Percentiles rank a stretch among this genome's conserved stretches.
Conservation (phyloP, 352 stramenopile species). For the Globisporangium emineosum region DNA sequence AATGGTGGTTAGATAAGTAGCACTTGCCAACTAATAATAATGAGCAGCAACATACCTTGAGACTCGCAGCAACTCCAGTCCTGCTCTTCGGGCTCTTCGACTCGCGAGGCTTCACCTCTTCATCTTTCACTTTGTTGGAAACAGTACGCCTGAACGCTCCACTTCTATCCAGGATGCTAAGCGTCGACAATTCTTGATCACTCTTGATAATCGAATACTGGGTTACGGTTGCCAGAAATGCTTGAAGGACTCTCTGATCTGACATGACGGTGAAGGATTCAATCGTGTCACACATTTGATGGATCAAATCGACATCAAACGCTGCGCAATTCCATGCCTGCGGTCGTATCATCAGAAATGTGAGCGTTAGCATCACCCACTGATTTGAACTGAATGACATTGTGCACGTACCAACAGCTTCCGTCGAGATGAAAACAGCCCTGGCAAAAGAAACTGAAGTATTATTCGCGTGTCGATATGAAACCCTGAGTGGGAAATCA, state of each 20-base stretch:
- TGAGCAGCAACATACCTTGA: conserved; percentile 9
- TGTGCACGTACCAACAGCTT: conserved; percentile 63
- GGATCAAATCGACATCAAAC: conserved; percentile 41
- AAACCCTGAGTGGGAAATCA: conserved; percentile 40
- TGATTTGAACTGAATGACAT: not conserved
- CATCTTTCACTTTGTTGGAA: conserved; percentile 26
- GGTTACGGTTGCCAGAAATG: conserved; percentile 34
- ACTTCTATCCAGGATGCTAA: conserved; percentile 38
- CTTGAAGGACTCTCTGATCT: conserved; percentile 17
- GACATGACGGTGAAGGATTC: conserved; percentile 34
- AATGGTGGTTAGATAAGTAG: not conserved
- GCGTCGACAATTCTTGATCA: conserved; percentile 31
- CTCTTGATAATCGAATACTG: conserved; percentile 35
- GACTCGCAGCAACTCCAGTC: not conserved
- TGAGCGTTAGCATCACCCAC: not conserved
- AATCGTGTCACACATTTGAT: conserved; percentile 37
- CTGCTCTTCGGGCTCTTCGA: conserved; percentile 9
- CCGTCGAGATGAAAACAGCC: conserved; percentile 60
- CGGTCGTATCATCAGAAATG: not conserved
- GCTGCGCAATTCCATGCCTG: conserved; percentile 70
- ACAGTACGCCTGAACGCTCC: conserved; percentile 23
- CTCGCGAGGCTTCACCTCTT: not conserved
- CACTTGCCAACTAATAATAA: not conserved
- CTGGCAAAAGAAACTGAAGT: conserved; percentile 68
- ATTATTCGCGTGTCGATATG: conserved; percentile 45